A percentile compares a stretch with the other conserved stretches of the same genome.
Conservation (phyloP, 2,329 filamentous ascomycete genomes). For the Hypoxylon sp. region DNA sequence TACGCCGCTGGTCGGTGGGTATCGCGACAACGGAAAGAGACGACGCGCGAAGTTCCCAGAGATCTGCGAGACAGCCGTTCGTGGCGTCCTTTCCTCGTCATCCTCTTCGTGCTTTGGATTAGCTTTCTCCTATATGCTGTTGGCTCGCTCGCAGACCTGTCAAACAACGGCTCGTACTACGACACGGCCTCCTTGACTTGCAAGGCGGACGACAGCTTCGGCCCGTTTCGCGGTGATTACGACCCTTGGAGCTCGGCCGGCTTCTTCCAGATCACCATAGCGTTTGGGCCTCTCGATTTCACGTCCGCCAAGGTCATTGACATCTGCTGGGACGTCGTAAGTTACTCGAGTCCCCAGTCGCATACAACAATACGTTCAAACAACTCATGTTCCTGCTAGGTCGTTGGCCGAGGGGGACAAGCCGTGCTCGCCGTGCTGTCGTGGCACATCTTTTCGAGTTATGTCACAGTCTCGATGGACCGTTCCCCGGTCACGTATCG, state of each 20-base stretch:
- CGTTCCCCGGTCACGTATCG: constrained; percentile 35
- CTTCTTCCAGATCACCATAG: constrained; percentile 37
- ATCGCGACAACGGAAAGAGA: constrained; percentile 7
- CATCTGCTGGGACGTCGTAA: constrained; percentile 42
- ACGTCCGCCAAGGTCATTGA: constrained; percentile 41
- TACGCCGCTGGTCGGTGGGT: constrained; percentile 1
- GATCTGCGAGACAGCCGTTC: not conserved
- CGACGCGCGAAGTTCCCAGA: not conserved
- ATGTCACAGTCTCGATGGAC: constrained; percentile 7
- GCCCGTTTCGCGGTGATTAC: constrained; percentile 4
- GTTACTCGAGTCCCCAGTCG: not conserved
- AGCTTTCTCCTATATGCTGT: not conserved
- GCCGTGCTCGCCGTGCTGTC: constrained; percentile 1
- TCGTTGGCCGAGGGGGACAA: constrained; percentile 4
- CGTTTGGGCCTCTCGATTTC: constrained; percentile 36
- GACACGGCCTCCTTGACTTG: constrained; percentile 1
- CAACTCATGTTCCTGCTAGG: not conserved
- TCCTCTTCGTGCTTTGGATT: not conserved
- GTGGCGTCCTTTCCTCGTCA: not conserved
- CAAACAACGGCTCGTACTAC: not conserved
- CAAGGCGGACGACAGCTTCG: constrained; percentile 29
- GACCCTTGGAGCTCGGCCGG: constrained; percentile 30
- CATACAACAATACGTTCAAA: not conserved
- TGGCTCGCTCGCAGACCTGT: not conserved
- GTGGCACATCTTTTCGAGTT: constrained; percentile 11